phyloP scores from a whole-genome alignment of 495 filamentous ascomycete genomes.

The Annulohypoxylon moriforme region DNA sequence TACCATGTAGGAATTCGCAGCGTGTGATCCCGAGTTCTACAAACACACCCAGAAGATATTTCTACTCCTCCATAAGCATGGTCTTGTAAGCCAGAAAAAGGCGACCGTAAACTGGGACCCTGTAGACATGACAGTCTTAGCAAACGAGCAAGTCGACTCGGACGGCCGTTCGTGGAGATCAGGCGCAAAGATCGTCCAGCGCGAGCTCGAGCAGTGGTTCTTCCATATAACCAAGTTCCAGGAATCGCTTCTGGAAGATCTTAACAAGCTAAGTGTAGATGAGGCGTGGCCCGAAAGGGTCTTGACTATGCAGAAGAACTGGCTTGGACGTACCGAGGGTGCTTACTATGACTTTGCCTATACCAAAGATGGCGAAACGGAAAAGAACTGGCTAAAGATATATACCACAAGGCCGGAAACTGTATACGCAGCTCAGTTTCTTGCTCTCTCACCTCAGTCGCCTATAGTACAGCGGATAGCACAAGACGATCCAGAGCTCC shows the following conservation, averaged over 20 bases:
- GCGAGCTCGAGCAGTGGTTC: conserved; percentile 88
- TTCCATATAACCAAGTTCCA: conserved; percentile 83
- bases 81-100: conserved; percentile 81
- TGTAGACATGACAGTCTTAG: conserved; percentile 87
- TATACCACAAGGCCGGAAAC: conserved; percentile 90
- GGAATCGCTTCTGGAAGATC: conserved; percentile 76
- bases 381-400: conserved; percentile 62
- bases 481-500: conserved; percentile 67
- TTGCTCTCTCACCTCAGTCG: conserved; percentile 80
- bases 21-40: conserved; percentile 85
- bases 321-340: conserved; percentile 83
- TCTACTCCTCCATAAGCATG: conserved; percentile 74
- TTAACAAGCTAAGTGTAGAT: conserved; percentile 70
- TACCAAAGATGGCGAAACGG: conserved; percentile 53
- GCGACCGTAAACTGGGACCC: conserved; percentile 91
- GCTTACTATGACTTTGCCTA: conserved; percentile 73
- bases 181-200: conserved; percentile 84
- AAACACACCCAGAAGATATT: conserved; percentile 90
- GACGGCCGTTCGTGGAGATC: conserved; percentile 89
- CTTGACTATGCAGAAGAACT: conserved; percentile 85
- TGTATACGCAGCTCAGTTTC: conserved; percentile 83
- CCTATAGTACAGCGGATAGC: conserved; percentile 73
- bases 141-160: conserved; percentile 90
- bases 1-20: conserved; percentile 76
- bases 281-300: conserved; percentile 84